Percentiles rank a stretch among this genome's conserved stretches.
Evolutionary conservation across 495 filamentous ascomycete genomes (phyloP).

Genomic region (Penicillium steckii): DNA sequence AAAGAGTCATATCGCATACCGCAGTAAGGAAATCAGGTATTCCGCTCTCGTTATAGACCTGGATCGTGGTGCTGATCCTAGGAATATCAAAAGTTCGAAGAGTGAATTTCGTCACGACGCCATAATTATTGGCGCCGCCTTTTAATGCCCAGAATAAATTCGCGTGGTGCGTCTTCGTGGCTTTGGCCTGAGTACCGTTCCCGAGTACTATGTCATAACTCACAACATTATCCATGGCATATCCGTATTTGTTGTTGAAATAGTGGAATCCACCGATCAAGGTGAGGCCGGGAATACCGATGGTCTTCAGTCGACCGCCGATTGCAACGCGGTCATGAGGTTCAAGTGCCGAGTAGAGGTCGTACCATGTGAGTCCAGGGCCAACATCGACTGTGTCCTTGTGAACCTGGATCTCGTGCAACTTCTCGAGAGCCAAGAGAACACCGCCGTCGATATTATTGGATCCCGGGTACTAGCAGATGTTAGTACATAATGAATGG

Average conservation of each 20-base stretch:
- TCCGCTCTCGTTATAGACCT: slow-evolving; percentile 31
- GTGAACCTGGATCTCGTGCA: slow-evolving; percentile 17
- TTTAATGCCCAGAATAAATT: slow-evolving; percentile 42
- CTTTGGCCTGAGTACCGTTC: slow-evolving; percentile 28
- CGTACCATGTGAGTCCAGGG: slow-evolving; percentile 38
- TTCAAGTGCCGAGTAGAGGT: slow-evolving; percentile 39
- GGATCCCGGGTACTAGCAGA: slow-evolving; percentile 26
- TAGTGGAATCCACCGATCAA: slow-evolving; percentile 39
- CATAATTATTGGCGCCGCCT: slow-evolving; percentile 43
- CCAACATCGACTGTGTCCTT: slow-evolving; percentile 27
- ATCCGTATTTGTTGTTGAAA: slow-evolving; percentile 41
- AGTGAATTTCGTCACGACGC: slow-evolving; percentile 45
- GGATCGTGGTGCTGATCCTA: slow-evolving; percentile 33
- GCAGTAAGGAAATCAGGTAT: slow-evolving; percentile 21
- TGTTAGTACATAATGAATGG: too few species aligned
- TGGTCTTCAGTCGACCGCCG: slow-evolving; percentile 36
- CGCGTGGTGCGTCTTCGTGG: slow-evolving; percentile 14
- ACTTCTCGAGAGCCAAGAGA: slow-evolving; percentile 16
- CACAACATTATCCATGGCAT: slow-evolving; percentile 41
- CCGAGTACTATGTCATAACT: slow-evolving; percentile 31
- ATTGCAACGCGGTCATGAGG: slow-evolving; percentile 29
- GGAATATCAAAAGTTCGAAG: slow-evolving; percentile 44
- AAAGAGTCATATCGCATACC: slow-evolving; percentile 13
- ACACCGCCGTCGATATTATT: slow-evolving; percentile 33
- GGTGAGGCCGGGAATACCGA: slow-evolving; percentile 40